These are phyloP conservation scores for Diaporthe sp. DNA, from an alignment of 2,329 filamentous ascomycete genomes.

Conservation along the genomic window DNA sequence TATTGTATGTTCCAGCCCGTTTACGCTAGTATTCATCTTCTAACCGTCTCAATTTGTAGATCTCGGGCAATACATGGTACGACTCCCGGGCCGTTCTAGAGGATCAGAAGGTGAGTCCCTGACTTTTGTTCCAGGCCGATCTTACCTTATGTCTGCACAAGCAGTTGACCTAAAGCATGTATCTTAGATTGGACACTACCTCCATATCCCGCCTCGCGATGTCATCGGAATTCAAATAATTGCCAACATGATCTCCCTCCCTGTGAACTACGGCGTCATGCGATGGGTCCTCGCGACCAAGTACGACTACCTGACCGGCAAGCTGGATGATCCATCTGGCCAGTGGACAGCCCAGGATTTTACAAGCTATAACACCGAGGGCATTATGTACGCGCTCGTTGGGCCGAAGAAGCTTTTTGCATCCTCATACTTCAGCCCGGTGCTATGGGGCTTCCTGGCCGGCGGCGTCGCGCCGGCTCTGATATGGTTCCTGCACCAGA, in stretches of 20 bases:
- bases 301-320: conserved; percentile 39
- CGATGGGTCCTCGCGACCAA: conserved; percentile 39
- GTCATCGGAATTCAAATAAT: conserved; percentile 42
- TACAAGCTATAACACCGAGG: conserved; percentile 40
- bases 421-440: conserved; percentile 38
- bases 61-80: conserved; percentile 42
- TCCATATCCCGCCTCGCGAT: conserved; percentile 41
- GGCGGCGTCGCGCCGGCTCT: conserved; percentile 35
- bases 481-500: conserved; percentile 41
- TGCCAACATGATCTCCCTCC: conserved; percentile 40
- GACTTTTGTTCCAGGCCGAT: neutral
- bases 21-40: neutral
- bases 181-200: conserved; percentile 35
- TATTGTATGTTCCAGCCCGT: neutral
- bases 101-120: conserved; percentile 39
- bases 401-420: conserved; percentile 41
- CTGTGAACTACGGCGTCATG: conserved; percentile 43
- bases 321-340: conserved; percentile 35
- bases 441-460: conserved; percentile 41
- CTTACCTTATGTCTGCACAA: no score
- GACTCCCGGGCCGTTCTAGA: conserved; percentile 38
- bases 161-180: neutral
- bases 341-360: conserved; percentile 43
- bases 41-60: conserved; percentile 20
- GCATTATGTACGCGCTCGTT: conserved; percentile 41